These are phyloP conservation scores for Bromus sterilis DNA, from an alignment of 176 grass and related monocot species.

Conservation along the genomic window DNA sequence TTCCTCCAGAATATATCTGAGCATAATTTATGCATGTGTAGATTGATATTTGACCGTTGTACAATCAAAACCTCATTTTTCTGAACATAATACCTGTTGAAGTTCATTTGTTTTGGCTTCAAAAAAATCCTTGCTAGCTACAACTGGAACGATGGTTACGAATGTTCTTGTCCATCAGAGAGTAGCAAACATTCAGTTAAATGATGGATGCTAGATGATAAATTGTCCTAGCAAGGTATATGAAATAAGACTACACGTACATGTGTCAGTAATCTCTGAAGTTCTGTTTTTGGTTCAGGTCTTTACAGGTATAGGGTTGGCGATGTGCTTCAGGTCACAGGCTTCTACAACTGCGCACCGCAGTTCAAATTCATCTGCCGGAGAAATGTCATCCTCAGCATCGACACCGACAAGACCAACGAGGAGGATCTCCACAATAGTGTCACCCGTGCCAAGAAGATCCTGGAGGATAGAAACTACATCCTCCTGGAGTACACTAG, in stretches of 20 bases:
- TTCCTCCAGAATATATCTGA: background rate
- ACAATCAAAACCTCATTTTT: background rate
- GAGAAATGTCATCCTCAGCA: slow-evolving; percentile 66
- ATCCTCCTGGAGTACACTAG: slow-evolving; percentile 77
- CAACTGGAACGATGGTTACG: background rate
- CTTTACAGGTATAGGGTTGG: slow-evolving; percentile 78
- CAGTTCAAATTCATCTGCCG: slow-evolving; percentile 84
- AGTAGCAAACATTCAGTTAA: background rate
- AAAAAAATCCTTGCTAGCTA: background rate
- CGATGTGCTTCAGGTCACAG: slow-evolving; percentile 65
- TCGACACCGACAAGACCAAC: slow-evolving; percentile 70
- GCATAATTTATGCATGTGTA: background rate
- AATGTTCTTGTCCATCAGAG: background rate
- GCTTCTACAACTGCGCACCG: slow-evolving; percentile 61
- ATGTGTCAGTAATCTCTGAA: background rate
- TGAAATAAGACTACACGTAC: background rate
- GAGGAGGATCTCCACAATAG: slow-evolving; percentile 81
- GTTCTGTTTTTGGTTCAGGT: slow-evolving; percentile 27
- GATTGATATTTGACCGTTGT: background rate
- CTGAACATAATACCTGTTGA: background rate
- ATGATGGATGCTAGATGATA: background rate
- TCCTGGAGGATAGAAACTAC: slow-evolving; percentile 42
- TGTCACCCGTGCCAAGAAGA: slow-evolving; percentile 38
- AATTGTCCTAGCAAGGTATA: background rate
- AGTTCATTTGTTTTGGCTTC: background rate